Conservation (phyloP, 2,329 filamentous ascomycete species). For the Xylariaceae sp. region DNA sequence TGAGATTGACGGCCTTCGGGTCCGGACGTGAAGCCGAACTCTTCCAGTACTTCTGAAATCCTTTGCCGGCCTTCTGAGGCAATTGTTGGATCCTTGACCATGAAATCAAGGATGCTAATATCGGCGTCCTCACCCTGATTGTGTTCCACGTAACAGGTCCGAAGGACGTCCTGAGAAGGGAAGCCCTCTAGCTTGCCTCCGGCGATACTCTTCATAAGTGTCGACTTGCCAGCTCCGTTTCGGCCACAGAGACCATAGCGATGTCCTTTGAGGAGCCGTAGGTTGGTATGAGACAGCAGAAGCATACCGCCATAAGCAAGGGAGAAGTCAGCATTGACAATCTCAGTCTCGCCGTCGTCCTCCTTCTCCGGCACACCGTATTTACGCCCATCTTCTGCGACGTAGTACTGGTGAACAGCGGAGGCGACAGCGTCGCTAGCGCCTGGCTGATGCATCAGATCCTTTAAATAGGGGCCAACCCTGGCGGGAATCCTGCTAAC, state of each 20-base stretch:
- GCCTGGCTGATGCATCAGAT: constrained; percentile 68
- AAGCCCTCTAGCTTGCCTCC: constrained; percentile 97
- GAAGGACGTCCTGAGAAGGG: constrained; percentile 87
- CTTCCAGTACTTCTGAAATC: constrained; percentile 82
- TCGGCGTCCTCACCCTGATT: constrained; percentile 98
- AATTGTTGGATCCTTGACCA: constrained; percentile 87
- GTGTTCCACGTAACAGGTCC: constrained; percentile 98
- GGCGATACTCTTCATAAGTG: constrained; percentile 95
- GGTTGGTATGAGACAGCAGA: constrained; percentile 91
- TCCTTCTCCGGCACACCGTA: constrained; percentile 85
- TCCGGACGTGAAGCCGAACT: constrained; percentile 92
- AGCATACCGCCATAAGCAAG: constrained; percentile 98
- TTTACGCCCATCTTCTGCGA: constrained; percentile 86
- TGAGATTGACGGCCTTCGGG: constrained; percentile 88
- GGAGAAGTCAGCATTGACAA: constrained; percentile 98
- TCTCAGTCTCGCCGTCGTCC: constrained; percentile 91
- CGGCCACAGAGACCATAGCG: constrained; percentile 96
- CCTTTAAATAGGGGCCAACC: constrained; percentile 77
- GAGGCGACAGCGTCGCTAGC: constrained; percentile 70
- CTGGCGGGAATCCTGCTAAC: constrained; percentile 73
- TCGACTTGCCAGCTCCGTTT: constrained; percentile 99
- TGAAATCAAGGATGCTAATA: constrained; percentile 92
- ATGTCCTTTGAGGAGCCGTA: constrained; percentile 93
- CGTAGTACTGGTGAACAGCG: constrained; percentile 77
- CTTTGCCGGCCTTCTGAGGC: constrained; percentile 78